Percentiles rank a stretch among this genome's conserved stretches.
Evolutionary conservation across 192 early-diverging fungal species (phyloP).

Genomic region (Phycomyces blakesleeanus): DNA sequence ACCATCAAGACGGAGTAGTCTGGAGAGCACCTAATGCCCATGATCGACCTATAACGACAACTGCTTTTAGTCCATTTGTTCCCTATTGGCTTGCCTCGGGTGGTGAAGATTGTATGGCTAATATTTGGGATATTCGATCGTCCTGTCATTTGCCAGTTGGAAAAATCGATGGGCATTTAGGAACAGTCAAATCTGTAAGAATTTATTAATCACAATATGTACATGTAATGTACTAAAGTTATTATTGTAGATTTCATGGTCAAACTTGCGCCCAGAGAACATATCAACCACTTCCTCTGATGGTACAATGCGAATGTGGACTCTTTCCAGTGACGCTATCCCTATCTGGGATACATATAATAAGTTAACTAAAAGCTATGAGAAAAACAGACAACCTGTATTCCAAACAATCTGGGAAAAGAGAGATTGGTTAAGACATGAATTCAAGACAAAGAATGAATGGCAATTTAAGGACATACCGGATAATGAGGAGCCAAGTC

Average conservation of each 20-base stretch:
- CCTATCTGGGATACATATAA: constrained; percentile 21
- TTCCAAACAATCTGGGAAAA: neutral
- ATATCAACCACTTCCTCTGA: constrained; percentile 18
- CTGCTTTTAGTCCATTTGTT: constrained; percentile 30
- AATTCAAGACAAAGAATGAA: neutral
- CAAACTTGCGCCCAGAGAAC: constrained; percentile 22
- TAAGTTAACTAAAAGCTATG: neutral
- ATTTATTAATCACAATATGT: neutral
- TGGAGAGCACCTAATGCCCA: constrained; percentile 15
- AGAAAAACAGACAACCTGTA: constrained; percentile 5
- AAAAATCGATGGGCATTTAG: constrained; percentile 23
- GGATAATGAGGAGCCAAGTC: neutral
- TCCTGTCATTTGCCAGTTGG: constrained; percentile 15
- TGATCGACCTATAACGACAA: constrained; percentile 7
- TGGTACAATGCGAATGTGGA: constrained; percentile 18
- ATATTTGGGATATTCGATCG: constrained; percentile 32
- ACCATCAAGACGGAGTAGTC: constrained; percentile 33
- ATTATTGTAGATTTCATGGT: constrained; percentile 14
- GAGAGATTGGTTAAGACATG: neutral
- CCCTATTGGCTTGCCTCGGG: constrained; percentile 33
- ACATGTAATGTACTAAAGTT: neutral
- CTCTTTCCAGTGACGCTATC: constrained; percentile 1
- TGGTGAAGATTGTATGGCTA: constrained; percentile 28
- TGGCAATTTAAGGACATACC: neutral
- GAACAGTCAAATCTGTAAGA: constrained; percentile 15